Percentiles rank a stretch among this genome's conserved stretches.
phyloP scores from a whole-genome alignment of 2,329 filamentous ascomycete species.

The Hypoxylon sp. region DNA sequence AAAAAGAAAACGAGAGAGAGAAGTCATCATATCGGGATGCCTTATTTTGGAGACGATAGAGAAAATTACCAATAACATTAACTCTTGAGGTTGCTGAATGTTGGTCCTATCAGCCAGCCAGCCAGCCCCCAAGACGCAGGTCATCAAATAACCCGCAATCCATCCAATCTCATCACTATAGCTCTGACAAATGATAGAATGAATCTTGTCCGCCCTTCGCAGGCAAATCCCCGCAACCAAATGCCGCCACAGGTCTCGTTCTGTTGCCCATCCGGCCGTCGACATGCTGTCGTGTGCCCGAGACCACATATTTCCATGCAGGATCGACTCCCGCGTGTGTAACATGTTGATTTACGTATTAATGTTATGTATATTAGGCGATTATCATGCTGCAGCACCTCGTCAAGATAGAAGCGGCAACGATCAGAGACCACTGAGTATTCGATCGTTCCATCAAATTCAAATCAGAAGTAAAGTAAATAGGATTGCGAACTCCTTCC shows the following conservation, averaged over 20 bases:
- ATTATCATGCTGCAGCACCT: neutral
- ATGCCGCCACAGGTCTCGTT: slow-evolving; percentile 24
- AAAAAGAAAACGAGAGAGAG: too few species aligned
- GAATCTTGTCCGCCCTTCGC: slow-evolving; percentile 21
- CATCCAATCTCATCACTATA: slow-evolving; percentile 23
- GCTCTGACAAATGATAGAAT: slow-evolving; percentile 34
- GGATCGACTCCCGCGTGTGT: slow-evolving; percentile 29
- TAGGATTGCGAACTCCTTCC: slow-evolving; percentile 20
- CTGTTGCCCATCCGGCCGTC: slow-evolving; percentile 25
- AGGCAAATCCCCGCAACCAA: slow-evolving; percentile 31
- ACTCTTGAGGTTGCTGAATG: slow-evolving; percentile 1
- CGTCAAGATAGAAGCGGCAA: slow-evolving; percentile 11
- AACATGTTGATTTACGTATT: slow-evolving; percentile 15
- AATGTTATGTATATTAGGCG: too few species aligned
- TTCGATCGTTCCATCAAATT: too few species aligned
- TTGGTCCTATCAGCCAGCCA: slow-evolving; percentile 27
- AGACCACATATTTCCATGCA: slow-evolving; percentile 20
- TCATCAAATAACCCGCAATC: slow-evolving; percentile 37
- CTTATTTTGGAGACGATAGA: slow-evolving; percentile 20
- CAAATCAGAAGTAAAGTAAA: too few species aligned
- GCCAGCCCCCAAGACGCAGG: slow-evolving; percentile 30
- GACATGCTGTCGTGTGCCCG: slow-evolving; percentile 26
- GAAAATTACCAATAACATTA: slow-evolving; percentile 12
- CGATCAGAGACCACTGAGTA: neutral
- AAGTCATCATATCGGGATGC: too few species aligned